phyloP scores from a whole-genome alignment of 2,329 filamentous ascomycete species.

The Magnaporthales sp. region DNA sequence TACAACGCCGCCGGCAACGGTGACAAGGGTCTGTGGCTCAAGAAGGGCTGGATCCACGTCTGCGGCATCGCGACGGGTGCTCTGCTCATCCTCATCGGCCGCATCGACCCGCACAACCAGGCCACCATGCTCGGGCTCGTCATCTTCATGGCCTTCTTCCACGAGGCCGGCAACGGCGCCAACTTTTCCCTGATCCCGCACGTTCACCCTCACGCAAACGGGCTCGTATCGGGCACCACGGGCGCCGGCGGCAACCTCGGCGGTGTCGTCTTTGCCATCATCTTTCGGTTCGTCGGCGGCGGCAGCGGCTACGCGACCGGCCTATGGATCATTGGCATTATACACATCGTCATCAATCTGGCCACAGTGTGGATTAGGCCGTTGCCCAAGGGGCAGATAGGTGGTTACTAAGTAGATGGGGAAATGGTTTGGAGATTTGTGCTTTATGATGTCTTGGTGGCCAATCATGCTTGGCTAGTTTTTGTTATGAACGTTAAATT shows the following conservation, averaged over 20 bases:
- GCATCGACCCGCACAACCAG: slow-evolving; percentile 51
- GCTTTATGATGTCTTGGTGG: neutral
- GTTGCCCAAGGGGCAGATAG: slow-evolving; percentile 44
- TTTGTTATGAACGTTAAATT: neutral
- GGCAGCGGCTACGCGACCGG: slow-evolving; percentile 58
- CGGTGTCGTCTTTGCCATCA: slow-evolving; percentile 74
- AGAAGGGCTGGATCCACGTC: slow-evolving; percentile 50
- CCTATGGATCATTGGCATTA: slow-evolving; percentile 75
- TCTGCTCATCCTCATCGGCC: slow-evolving; percentile 52
- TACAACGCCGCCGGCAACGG: slow-evolving; percentile 27
- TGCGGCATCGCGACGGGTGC: slow-evolving; percentile 55
- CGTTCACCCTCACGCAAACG: slow-evolving; percentile 76
- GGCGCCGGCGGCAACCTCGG: slow-evolving; percentile 79
- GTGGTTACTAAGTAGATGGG: slow-evolving; percentile 25
- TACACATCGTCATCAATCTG: slow-evolving; percentile 63
- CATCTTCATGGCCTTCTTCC: slow-evolving; percentile 69
- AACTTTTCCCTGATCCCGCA: slow-evolving; percentile 85
- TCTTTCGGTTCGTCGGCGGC: slow-evolving; percentile 63
- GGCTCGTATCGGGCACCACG: slow-evolving; percentile 65
- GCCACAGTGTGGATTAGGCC: slow-evolving; percentile 48
- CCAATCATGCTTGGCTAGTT: neutral
- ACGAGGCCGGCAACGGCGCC: slow-evolving; percentile 77
- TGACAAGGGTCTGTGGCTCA: slow-evolving; percentile 28
- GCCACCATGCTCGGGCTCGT: slow-evolving; percentile 68
- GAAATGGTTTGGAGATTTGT: neutral